Base-by-base conservation (phyloP, 331 rosid genomes). In the Acacia pycnantha region DNA sequence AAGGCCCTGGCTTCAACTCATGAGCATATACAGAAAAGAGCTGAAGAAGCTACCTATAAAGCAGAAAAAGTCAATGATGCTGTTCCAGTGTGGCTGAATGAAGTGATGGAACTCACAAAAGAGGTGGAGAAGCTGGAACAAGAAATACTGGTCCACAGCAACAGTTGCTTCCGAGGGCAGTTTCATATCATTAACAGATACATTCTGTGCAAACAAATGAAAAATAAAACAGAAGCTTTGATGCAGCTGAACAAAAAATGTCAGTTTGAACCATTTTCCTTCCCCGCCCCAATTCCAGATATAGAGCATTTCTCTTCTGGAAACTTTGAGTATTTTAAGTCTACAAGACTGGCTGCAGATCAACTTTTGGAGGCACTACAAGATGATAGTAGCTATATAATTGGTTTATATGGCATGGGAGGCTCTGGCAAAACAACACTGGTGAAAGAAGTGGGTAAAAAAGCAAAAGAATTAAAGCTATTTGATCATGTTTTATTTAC, bases 341-440 rank as follows among this genome's bases (percentile, higher is more conserved):
- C 84, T 22, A 75, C 80, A 53, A 75, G 18, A 74, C 0, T 24
- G 61, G 61, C 77, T 51, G 77, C 48, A n/a, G 44, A 51, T 66
- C 50, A 19, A 51, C 68, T 66, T n/a, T 24, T 53, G 41, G 76
- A 82, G 27, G 77, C 84, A 50, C 58, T 82, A 15, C 33, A 41
- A 4, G 77, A 74, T 53, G 76, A 66, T n/a, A 40, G 4, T 8
- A 1, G 15, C 48, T 65, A 53, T 44, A 74, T 29, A n/a, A 82
- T 82, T 24, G 84, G 81, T 27, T 31, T 66, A 43, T 74, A 11
- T 67, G 81, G 84, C 18, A 75, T 82, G 81, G 78, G 83, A 24
- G 83, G 83, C 13, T 56, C 70, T 16, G 83, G 78, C 0, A 79
- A 79, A 46, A 79, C 81, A 65, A 40, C 84, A 24, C 66, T 75